Conservation (phyloP, 495 filamentous ascomycete species). For the Daldinia childiae region DNA sequence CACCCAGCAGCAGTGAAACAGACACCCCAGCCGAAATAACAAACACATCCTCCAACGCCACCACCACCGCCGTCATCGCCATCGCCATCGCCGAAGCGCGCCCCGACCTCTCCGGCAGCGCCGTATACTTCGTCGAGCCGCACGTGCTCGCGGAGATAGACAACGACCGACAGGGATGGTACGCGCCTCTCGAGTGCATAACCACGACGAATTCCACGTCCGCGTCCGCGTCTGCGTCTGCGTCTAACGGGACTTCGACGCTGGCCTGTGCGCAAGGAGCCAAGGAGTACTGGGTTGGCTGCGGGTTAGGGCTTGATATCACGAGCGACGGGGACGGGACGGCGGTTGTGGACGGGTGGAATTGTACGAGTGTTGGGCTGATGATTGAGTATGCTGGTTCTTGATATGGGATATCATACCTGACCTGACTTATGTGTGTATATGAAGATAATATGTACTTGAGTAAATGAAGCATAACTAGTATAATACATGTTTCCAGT, state of each 20-base stretch:
- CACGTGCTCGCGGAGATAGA: slow-evolving; percentile 5
- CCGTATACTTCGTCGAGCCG: slow-evolving; percentile 27
- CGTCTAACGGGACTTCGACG: neutral
- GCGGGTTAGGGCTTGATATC: slow-evolving; percentile 26
- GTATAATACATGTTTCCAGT: neutral
- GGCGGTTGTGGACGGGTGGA: slow-evolving; percentile 32
- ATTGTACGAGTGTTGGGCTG: slow-evolving; percentile 23
- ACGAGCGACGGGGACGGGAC: slow-evolving; percentile 23
- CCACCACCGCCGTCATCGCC: neutral
- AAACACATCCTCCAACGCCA: too few species aligned
- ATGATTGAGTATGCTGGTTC: slow-evolving; percentile 16
- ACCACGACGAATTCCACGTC: neutral
- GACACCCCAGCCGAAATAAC: neutral
- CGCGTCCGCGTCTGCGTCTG: neutral
- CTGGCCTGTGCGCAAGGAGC: slow-evolving; percentile 18
- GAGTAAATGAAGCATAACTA: too few species aligned
- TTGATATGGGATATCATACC: neutral
- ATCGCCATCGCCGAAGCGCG: slow-evolving; percentile 17
- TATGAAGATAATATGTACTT: too few species aligned
- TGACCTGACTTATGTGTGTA: too few species aligned
- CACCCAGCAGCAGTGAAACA: slow-evolving; percentile 3
- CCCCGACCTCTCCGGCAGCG: slow-evolving; percentile 7
- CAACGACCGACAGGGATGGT: slow-evolving; percentile 18
- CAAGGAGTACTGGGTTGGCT: slow-evolving; percentile 30
- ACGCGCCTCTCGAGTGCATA: slow-evolving; percentile 17